Base-by-base conservation (phyloP, 306 rosid genomes). In the Acacia crassicarpa region DNA sequence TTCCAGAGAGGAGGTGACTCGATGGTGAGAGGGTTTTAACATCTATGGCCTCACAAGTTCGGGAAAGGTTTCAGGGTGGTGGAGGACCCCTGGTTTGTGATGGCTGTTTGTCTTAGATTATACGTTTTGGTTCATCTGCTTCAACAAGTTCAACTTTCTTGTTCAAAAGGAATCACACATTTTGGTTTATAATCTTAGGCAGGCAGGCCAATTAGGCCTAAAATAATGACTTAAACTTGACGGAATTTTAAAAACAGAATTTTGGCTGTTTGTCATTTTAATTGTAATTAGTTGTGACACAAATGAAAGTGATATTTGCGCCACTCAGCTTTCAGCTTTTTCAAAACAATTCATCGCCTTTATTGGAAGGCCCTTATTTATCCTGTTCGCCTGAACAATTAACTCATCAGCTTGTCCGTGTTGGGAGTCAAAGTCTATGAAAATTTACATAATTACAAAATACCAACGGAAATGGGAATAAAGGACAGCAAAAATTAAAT, bases 1-100 rank as follows among this genome's bases (percentile, higher is more conserved):
- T 71, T 80, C 90, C 90, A 87, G 1, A 87, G 77, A 65, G 88
- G 88, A 16, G 90, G 90, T 3, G 90, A 87, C 33, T 84, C 84
- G 73, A 87, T 87, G 84, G 13, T 48, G 0, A 65, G 74, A 38
- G 84, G 30, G 62, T 20, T n/a, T n/a, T 56, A 20, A 4, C 41
- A 27, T 85, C 86, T 88, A 87, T 84, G 86, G 66, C 43, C 75
- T 78, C 35, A 74, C 2, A 20, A 25, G 48, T 67, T 17, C n/a
- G 78, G 77, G 80, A 74, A 82, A 80, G 84, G 76, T 76, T 69
- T 69, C 6, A 17, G 5, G 33, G 33, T 22, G 33, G 8, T 25
- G 59, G 81, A 23, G 67, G 67, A 62, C 67, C 67, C 23, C 66
- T 62, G 67, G 66, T 8, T 5, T 17, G 53, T 59, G 66, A 53